Conservation (phyloP, 768 basidiomycete genomes). For the Coprinopsis cinerea region DNA sequence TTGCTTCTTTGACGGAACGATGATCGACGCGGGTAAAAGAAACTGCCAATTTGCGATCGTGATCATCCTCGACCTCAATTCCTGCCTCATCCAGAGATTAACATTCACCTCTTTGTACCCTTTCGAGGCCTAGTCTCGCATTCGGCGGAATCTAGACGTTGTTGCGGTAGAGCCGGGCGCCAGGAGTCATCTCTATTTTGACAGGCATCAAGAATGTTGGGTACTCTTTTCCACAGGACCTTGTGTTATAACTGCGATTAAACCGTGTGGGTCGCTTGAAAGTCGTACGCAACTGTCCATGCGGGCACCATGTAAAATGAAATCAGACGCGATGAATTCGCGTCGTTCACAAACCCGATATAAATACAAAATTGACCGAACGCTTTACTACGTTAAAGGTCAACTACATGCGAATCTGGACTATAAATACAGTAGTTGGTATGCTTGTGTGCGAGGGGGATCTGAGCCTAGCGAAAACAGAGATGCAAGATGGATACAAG, state of each 20-base stretch:
- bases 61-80: constrained; percentile 5
- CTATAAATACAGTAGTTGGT: constrained; percentile 26
- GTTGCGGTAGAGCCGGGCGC: no score
- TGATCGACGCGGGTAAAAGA: background rate
- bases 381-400: background rate
- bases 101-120: no score
- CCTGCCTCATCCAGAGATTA: constrained; percentile 5
- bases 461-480: constrained; percentile 4
- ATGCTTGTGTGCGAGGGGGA: constrained; percentile 7
- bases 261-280: no score
- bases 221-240: no score
- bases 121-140: no score
- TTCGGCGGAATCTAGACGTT: no score
- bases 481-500: constrained; percentile 1
- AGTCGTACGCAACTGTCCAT: no score
- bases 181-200: no score
- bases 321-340: constrained; percentile 1
- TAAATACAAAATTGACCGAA: constrained; percentile 14
- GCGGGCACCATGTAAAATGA: background rate
- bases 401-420: constrained; percentile 10
- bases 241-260: no score
- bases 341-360: constrained; percentile 6
- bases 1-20: background rate
- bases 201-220: no score
- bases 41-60: constrained; percentile 8